Evolutionary conservation across 1,284 basidiomycete species (phyloP), one percentile per base, ranked within the genome.

Genomic region (Moesziomyces parantarcticus): DNA sequence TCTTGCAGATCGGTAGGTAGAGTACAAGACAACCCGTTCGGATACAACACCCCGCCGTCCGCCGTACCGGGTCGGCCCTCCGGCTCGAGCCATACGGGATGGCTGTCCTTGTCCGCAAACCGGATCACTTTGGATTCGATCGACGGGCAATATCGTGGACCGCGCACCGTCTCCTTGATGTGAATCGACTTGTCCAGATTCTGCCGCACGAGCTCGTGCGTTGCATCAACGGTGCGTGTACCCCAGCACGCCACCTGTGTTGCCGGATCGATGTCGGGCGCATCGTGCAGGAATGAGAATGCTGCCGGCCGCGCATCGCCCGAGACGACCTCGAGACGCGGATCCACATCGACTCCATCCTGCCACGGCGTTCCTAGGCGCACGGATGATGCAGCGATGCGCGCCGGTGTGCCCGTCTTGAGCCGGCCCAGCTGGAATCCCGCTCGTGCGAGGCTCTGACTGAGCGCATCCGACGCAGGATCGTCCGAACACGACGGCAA

Each of bases 81-180:
- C 0, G 93, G 93, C 79, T 96, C 93, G 5, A 96, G 86, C 93
- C 93, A 95, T 32, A 95, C 88, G 1, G 86, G 89, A 78, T 96
- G 93, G 14, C 41, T 46, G 6, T 86, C 84, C 82, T 92, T 93
- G 59, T 91, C 85, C 3, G 88, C 88, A 79, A 95, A 95, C 10
- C 92, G 88, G 32, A 89, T 86, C 9, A 95, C 89, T 81, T 96
- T 96, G 18, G 92, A 89, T 80, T 96, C 93, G 1, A 96, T 87
- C 1, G 92, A 94, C 2, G 93, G 93, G 75, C 93, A 96, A 83
- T 95, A 95, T 22, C 93, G 88, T 5, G 93, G 93, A 1, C 93
- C 92, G 90, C 91, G 92, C 81, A 90, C 91, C 0, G 92, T 91
- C 82, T 94, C 92, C 76, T 92, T 91, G 20, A 95, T 91, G 79